phyloP scores from a whole-genome alignment of 176 grass and related monocot genomes.

The Carex pumila region DNA sequence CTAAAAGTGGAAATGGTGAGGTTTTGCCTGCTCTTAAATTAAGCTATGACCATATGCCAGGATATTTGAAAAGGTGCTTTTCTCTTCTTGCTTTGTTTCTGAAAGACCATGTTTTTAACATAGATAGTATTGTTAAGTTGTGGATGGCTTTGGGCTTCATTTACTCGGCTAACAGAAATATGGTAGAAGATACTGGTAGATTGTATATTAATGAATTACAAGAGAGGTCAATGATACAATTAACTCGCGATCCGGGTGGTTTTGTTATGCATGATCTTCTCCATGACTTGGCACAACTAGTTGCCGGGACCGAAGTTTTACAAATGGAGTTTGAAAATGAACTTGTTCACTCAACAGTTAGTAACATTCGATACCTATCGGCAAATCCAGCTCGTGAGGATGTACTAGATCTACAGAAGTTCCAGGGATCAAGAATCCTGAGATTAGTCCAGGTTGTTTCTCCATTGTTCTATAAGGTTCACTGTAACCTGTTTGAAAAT shows the following conservation, averaged over 20 bases:
- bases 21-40: background rate
- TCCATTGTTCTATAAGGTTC: background rate
- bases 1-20: background rate
- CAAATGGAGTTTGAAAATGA: background rate
- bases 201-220: background rate
- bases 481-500: background rate
- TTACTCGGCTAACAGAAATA: background rate
- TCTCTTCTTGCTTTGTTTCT: background rate
- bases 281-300: slow-evolving; percentile 10
- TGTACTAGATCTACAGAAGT: background rate
- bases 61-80: slow-evolving; percentile 6
- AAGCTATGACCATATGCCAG: slow-evolving; percentile 16
- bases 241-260: background rate
- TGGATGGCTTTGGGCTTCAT: slow-evolving; percentile 11
- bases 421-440: background rate
- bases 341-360: too few species aligned
- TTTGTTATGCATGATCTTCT: slow-evolving; percentile 22
- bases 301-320: background rate
- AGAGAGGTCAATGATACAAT: slow-evolving; percentile 23
- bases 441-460: background rate
- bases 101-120: background rate
- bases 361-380: background rate
- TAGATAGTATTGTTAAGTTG: background rate
- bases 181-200: background rate
- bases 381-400: background rate